phyloP scores from a whole-genome alignment of 1,284 basidiomycete genomes.

The Takashimella tepidaria region DNA sequence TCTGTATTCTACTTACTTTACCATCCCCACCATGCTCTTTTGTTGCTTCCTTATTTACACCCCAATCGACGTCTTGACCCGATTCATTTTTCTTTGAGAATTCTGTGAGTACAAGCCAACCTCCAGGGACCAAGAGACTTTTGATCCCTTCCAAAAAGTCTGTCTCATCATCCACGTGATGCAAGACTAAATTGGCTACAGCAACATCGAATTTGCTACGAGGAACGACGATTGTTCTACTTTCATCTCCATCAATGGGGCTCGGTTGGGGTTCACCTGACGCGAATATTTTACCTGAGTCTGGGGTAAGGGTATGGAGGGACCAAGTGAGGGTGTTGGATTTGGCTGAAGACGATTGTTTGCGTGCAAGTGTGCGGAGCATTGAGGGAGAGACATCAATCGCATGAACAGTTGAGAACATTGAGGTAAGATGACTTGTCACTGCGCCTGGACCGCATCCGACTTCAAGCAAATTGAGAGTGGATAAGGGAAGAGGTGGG shows the following conservation, averaged over 20 bases:
- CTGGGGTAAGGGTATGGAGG: constrained; percentile 19
- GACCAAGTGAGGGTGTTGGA: constrained; percentile 12
- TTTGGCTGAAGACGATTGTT: constrained; percentile 2
- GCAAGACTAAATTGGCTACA: constrained; percentile 32
- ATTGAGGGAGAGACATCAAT: constrained; percentile 35
- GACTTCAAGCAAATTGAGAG: constrained; percentile 28
- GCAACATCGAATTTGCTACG: constrained; percentile 26
- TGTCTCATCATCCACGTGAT: constrained; percentile 27
- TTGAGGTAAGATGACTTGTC: constrained; percentile 20
- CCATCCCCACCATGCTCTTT: background rate
- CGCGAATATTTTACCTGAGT: constrained; percentile 9
- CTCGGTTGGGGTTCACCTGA: constrained; percentile 8
- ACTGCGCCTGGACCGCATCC: constrained; percentile 37
- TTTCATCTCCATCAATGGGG: constrained; percentile 16
- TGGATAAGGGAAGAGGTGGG: constrained; percentile 6
- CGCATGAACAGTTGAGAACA: constrained; percentile 28
- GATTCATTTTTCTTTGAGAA: constrained; percentile 13
- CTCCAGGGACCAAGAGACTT: constrained; percentile 12
- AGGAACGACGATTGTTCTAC: constrained; percentile 18
- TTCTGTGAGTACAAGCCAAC: constrained; percentile 11
- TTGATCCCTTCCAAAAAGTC: constrained; percentile 8
- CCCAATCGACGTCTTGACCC: constrained; percentile 6
- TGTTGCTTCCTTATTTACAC: background rate
- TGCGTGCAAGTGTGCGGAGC: constrained; percentile 21
- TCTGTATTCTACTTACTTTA: too few species aligned